Conservation (phyloP, 2,329 filamentous ascomycete genomes). For the Alternaria sp. region DNA sequence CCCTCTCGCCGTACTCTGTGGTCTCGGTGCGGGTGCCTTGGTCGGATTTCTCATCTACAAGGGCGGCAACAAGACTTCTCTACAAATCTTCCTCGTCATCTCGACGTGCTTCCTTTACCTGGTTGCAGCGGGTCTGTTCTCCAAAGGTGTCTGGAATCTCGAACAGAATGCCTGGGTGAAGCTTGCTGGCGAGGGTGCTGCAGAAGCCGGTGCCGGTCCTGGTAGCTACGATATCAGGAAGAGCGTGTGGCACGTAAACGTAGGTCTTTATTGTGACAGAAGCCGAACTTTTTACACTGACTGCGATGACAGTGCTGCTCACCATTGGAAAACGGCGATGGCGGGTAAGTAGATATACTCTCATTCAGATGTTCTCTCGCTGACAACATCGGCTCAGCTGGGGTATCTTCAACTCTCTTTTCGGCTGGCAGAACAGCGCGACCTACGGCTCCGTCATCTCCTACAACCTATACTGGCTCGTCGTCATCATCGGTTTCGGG, state of each 20-base stretch:
- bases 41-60: conserved; percentile 81
- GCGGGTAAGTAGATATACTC: conserved; percentile 35
- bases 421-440: conserved; percentile 88
- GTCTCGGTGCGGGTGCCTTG: conserved; percentile 68
- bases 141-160: conserved; percentile 75
- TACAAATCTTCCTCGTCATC: conserved; percentile 80
- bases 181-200: conserved; percentile 66
- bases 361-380: neutral
- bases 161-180: conserved; percentile 73
- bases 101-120: conserved; percentile 86
- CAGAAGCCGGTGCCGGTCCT: conserved; percentile 69
- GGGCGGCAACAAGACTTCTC: conserved; percentile 67
- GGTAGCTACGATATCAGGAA: conserved; percentile 80
- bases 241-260: conserved; percentile 83
- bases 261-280: conserved; percentile 50
- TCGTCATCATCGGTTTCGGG: conserved; percentile 69
- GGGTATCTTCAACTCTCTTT: conserved; percentile 85
- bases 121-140: conserved; percentile 82
- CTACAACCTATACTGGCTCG: conserved; percentile 88
- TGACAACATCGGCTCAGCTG: conserved; percentile 59
- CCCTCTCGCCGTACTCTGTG: conserved; percentile 76
- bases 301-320: conserved; percentile 70
- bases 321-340: conserved; percentile 72
- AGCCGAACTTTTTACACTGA: neutral
- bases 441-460: conserved; percentile 86